Evolutionary conservation across 352 stramenopile species (phyloP), one percentile per base, ranked within the genome.

Genomic region (Globisporangium cystogenes): DNA sequence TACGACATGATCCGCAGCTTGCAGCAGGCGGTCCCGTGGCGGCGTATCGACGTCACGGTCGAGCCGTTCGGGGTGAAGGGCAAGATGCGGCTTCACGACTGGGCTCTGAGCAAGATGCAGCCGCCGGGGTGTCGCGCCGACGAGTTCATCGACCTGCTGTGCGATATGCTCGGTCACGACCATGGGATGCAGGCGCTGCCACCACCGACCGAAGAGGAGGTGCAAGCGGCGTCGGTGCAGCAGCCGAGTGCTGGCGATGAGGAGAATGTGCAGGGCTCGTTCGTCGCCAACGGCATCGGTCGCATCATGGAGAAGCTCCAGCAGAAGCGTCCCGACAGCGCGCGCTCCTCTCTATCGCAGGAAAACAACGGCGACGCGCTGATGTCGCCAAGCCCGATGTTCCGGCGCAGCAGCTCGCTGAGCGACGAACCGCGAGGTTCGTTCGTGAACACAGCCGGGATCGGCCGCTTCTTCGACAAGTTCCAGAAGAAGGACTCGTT

Each of bases 31-130:
- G 55, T 90, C 46, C 59, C 64, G 1, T 90, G 78, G 78, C 65
- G 78, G 44, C 74, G 82, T 6, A 75, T 90, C 56, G 74, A 90
- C 37, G 60, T 90, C 18, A 72, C 75, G 18, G 76, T 93, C 42
- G 66, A 87, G 46, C 74, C 73, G 7, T 66, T 63, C 21, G 75
- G 76, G 7, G 59, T 90, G 43, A 87, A 86, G 53, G 79, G 76
- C 16, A 85, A 87, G 41, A 56, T 87, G 53, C 72, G 74, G 11
- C 68, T 92, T n/a, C 82, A 92, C 48, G 79, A 88, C 67, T 92
- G 82, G 82, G 57, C 74, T 12, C 82, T 90, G 52, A 83, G 72
- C 69, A 90, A 90, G 59, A 86, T 85, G 73, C 75, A 90, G 51
- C 68, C 67, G 36, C 60, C 65, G 7, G 78, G 76, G n/a, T 89